Evolutionary conservation across 192 early-diverging fungal species (phyloP).

Genomic region (Geosiphon pyriformis): DNA sequence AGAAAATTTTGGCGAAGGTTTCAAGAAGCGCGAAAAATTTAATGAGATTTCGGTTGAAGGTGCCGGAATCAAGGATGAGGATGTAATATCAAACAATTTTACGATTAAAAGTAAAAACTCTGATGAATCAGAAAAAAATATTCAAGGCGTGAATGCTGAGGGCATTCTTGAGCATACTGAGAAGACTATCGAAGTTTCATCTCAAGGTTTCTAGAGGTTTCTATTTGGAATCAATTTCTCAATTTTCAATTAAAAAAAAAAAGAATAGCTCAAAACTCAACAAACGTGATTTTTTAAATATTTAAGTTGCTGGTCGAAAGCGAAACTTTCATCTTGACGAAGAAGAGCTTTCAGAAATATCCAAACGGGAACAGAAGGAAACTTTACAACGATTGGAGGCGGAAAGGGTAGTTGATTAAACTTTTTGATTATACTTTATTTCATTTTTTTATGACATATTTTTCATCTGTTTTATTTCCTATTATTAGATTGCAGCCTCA

Average conservation of each 20-base stretch:
- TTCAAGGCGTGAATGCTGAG: background rate
- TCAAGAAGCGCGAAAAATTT: background rate
- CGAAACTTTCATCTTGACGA: constrained; percentile 32
- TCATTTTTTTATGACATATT: too few relatives aligned
- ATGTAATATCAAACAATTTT: background rate
- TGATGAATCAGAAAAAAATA: too few relatives aligned
- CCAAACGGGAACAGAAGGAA: constrained; percentile 30
- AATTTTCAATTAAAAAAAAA: too few relatives aligned
- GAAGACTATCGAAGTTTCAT: constrained; percentile 7
- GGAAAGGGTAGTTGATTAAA: constrained; percentile 24
- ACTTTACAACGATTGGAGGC: constrained; percentile 27
- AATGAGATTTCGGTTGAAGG: background rate
- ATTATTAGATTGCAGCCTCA: constrained; percentile 24
- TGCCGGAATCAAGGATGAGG: background rate
- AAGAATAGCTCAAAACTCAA: too few relatives aligned
- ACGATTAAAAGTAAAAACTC: background rate
- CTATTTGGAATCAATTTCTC: too few relatives aligned
- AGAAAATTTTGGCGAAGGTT: constrained; percentile 7
- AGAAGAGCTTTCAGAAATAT: constrained; percentile 27
- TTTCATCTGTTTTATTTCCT: background rate
- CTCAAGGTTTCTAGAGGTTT: too few relatives aligned
- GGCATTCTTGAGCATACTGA: background rate
- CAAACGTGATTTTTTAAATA: too few relatives aligned
- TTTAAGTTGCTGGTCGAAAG: constrained; percentile 26
- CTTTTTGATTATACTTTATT: background rate